Percentiles rank a stretch among this genome's conserved stretches.
These are phyloP conservation scores for Anthracocystis panici-leucophaei DNA, from an alignment of 1,284 basidiomycete genomes.

Conservation along the genomic window DNA sequence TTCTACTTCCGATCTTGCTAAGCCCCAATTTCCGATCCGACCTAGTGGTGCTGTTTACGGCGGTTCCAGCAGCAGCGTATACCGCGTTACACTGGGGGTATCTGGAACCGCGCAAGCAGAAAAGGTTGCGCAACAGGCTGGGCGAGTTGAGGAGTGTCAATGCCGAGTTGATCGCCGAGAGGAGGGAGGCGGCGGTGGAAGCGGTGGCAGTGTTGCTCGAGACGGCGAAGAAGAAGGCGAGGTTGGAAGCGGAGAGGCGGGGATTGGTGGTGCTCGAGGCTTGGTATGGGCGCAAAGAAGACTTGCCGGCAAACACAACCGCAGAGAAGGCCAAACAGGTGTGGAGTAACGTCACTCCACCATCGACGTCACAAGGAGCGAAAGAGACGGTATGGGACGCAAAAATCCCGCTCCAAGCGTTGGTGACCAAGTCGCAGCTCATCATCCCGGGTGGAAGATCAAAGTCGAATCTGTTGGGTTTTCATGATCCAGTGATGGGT, in stretches of 20 bases:
- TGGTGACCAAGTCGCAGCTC: slow-evolving; percentile 82
- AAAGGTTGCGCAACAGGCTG: slow-evolving; percentile 69
- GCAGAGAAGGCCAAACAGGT: neutral
- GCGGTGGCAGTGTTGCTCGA: slow-evolving; percentile 72
- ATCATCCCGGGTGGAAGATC: slow-evolving; percentile 80
- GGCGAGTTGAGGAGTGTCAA: slow-evolving; percentile 75
- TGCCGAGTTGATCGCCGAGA: slow-evolving; percentile 75
- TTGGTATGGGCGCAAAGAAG: slow-evolving; percentile 72
- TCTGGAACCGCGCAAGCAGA: slow-evolving; percentile 74
- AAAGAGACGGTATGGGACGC: slow-evolving; percentile 77
- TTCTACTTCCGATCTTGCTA: slow-evolving; percentile 75
- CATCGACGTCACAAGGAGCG: neutral
- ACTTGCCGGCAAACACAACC: slow-evolving; percentile 35
- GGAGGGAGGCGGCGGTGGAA: slow-evolving; percentile 75
- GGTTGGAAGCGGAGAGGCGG: slow-evolving; percentile 69
- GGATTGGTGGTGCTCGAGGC: slow-evolving; percentile 81
- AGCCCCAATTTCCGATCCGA: slow-evolving; percentile 72
- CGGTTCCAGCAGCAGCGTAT: slow-evolving; percentile 74
- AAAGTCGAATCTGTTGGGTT: slow-evolving; percentile 79
- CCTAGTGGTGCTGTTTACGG: slow-evolving; percentile 73
- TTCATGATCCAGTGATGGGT: slow-evolving; percentile 80
- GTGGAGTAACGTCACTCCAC: slow-evolving; percentile 9
- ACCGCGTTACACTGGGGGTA: slow-evolving; percentile 75
- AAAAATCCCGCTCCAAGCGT: slow-evolving; percentile 82
- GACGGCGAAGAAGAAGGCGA: slow-evolving; percentile 70